These are phyloP conservation scores for Curvularia verruculosa DNA, from an alignment of 2,329 filamentous ascomycete genomes.

Conservation along the genomic window DNA sequence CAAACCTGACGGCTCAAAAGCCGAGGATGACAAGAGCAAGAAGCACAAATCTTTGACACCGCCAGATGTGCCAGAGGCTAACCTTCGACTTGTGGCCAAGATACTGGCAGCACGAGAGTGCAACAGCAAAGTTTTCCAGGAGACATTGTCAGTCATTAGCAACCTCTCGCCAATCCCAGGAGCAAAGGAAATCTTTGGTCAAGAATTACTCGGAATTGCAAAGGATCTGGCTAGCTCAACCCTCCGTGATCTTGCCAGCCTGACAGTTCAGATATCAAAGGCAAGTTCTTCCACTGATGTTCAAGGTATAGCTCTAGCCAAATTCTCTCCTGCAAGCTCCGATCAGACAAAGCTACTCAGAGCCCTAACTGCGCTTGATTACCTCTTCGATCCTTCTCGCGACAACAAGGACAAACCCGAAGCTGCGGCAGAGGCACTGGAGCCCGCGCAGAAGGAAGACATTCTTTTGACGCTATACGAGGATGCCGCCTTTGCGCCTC, in stretches of 20 bases:
- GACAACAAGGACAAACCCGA: conserved; percentile 58
- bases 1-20: conserved; percentile 47
- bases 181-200: conserved; percentile 88
- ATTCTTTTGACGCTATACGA: conserved; percentile 88
- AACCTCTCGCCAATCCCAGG: conserved; percentile 92
- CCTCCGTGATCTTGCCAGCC: conserved; percentile 79
- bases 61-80: conserved; percentile 84
- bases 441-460: conserved; percentile 75
- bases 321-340: conserved; percentile 94
- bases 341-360: conserved; percentile 96
- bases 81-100: conserved; percentile 91
- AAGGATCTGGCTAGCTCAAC: conserved; percentile 84
- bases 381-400: conserved; percentile 85
- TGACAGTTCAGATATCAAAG: conserved; percentile 83
- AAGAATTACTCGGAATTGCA: conserved; percentile 87
- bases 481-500: conserved; percentile 83
- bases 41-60: conserved; percentile 72
- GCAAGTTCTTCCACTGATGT: conserved; percentile 92
- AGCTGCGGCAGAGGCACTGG: conserved; percentile 57
- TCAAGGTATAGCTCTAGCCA: conserved; percentile 89
- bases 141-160: conserved; percentile 98
- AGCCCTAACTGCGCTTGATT: conserved; percentile 91
- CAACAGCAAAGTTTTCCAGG: conserved; percentile 96
- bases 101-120: conserved; percentile 96
- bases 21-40: conserved; percentile 50